Percentiles rank a stretch among this genome's conserved stretches.
These are phyloP conservation scores for Talaromyces pinophilus DNA, from an alignment of 2,329 filamentous ascomycete species.

Conservation along the genomic window DNA sequence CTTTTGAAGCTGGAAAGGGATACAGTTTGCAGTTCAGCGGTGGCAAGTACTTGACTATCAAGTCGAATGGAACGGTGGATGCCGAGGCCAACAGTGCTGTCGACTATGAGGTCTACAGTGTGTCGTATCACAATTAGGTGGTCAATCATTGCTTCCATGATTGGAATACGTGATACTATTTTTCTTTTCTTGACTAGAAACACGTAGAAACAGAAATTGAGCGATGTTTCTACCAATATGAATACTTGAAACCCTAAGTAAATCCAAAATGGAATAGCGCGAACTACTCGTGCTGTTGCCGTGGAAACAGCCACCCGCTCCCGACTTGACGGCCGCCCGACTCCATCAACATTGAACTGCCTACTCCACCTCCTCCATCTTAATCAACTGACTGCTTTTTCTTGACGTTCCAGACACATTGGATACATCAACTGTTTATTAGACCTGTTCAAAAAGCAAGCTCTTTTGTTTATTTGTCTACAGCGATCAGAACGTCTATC, in stretches of 20 bases:
- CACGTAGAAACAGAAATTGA: neutral
- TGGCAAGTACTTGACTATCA: conserved; percentile 25
- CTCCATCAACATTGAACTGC: conserved; percentile 17
- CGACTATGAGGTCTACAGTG: conserved; percentile 21
- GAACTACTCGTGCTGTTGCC: conserved; percentile 6
- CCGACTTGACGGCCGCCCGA: neutral
- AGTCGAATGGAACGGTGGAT: neutral
- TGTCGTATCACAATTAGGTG: conserved; percentile 20
- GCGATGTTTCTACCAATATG: neutral
- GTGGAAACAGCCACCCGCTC: conserved; percentile 15
- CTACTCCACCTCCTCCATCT: neutral
- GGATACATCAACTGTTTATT: neutral
- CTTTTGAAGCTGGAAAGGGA: conserved; percentile 40
- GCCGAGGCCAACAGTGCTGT: neutral
- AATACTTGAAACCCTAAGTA: neutral
- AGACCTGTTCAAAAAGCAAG: neutral
- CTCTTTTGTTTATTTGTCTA: neutral
- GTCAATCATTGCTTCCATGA: neutral
- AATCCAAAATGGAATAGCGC: neutral
- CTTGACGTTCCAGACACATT: neutral
- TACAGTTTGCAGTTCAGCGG: conserved; percentile 36
- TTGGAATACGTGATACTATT: neutral
- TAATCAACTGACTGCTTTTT: neutral
- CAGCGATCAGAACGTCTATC: neutral
- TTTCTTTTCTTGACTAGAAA: neutral